Evolutionary conservation across 108 stramenopile genomes (phyloP), one percentile per base, ranked within the genome.

Genomic region (Fragilaria crotonensis): DNA sequence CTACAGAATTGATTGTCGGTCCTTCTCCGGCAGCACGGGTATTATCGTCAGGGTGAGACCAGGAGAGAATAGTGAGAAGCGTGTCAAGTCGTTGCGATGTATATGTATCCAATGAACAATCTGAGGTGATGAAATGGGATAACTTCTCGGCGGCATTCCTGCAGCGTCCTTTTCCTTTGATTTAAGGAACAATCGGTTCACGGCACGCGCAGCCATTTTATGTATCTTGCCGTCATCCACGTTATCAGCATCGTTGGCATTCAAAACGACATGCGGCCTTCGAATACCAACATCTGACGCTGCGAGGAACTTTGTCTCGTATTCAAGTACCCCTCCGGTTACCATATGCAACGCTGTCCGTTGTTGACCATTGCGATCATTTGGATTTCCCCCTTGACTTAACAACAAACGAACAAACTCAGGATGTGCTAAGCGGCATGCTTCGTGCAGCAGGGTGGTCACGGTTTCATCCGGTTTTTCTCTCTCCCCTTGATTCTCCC

Each of bases 361-460:
- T 23, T 22, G 5, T 21, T 21, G 32, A 31, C 75, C 72, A 63
- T 80, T 76, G 22, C 59, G 53, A 22, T 29, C 29, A 52, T 76
- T 70, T 17, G 61, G 58, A 53, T 76, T 64, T 18, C 51, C 57
- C 21, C 59, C 25, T 18, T 48, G 45, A 0, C 45, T 59, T 25
- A 80, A 32, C 25, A 80, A 56, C 1, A 69, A 28, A 11, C 68
- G 30, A 22, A 80, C 59, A 23, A 80, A 47, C 30, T 52, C 22
- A 29, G 47, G 53, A 20, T 27, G 14, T 26, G 75, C 79, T 31
- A 80, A 36, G 11, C 79, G 59, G n/a, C 72, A 75, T 0, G 75
- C 79, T 47, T 80, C 79, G 59, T 80, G 79, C 0, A 80, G 52
- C 11, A 75, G 79, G 1, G 79, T 80, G 25, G 75, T 80, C 60